These are phyloP conservation scores for Naegleria lovaniensis DNA, from an alignment of 208 protist species.

Conservation along the genomic window DNA sequence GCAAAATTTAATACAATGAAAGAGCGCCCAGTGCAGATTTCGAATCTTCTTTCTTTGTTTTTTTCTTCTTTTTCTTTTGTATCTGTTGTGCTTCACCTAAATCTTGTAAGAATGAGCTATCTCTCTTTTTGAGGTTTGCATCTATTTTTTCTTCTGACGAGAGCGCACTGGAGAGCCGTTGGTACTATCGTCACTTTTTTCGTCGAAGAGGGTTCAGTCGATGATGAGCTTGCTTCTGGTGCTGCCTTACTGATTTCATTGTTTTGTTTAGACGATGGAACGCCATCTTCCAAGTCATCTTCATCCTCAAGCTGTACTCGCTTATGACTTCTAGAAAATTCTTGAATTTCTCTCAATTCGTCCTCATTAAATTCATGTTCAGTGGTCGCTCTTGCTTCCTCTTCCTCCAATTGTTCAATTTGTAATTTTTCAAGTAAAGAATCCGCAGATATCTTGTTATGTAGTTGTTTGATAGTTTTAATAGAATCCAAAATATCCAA, in stretches of 20 bases:
- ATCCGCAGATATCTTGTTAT: not conserved
- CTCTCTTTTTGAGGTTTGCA: not conserved
- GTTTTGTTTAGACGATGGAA: not conserved
- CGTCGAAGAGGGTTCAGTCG: not conserved
- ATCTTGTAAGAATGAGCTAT: not conserved
- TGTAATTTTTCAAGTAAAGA: not conserved
- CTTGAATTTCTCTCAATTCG: not conserved
- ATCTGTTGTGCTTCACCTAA: not conserved
- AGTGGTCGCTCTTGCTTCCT: too few relatives aligned
- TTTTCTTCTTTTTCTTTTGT: not conserved
- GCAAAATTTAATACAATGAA: not conserved
- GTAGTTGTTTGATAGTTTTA: not conserved
- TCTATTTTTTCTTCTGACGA: not conserved
- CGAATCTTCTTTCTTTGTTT: not conserved
- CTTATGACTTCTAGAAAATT: not conserved
- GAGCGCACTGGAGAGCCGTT: too few relatives aligned
- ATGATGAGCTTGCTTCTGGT: not conserved
- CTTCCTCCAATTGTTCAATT: not conserved
- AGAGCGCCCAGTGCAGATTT: not conserved
- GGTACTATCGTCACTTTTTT: not conserved
- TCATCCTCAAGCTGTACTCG: not conserved
- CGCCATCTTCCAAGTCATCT: not conserved
- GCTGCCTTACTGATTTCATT: not conserved
- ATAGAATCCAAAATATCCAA: conserved; percentile 20
- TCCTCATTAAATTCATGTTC: not conserved